Evolutionary conservation across 2,329 filamentous ascomycete species (phyloP), one percentile per base, ranked within the genome.

Genomic region (Xylariaceae sp.): DNA sequence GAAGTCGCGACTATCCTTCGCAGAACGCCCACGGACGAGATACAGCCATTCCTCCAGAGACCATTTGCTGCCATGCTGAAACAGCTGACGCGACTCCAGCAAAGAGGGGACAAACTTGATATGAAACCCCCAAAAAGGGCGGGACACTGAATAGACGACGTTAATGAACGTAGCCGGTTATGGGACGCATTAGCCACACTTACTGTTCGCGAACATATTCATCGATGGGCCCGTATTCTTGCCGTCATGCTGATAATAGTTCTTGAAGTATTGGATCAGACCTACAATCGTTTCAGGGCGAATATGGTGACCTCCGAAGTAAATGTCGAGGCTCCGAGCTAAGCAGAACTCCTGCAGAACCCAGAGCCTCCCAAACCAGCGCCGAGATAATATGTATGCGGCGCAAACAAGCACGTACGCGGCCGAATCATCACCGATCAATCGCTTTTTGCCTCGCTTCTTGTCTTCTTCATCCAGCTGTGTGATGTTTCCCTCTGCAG

Each of bases 261-360:
- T 19, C 22, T 41, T 39, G 11, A 44, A 44, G 11, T 31, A 40
- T 15, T 41, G 27, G 17, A 49, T 39, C 17, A 44, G 6, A 6
- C 33, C 17, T 15, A 41, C 19, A 11, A 49, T 12, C 4, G 41
- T 45, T 39, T 52, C 41, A 6, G 17, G 33, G 18, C 35, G 22
- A n/a, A 53, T 44, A 7, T 22, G 40, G 30, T 50, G 51, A 11
- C 44, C 44, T 14, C 51, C 47, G 6, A 53, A 45, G 7, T 17
- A 19, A 19, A 53, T 35, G 36, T 18, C 22, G 6, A 53, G 33
- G 14, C 18, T 36, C 27, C 17, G 46, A 18, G 47, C 47, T 6
- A 53, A 39, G 33, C 36, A 53, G n/a, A 49, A 42, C 45, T 53
- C 51, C 22, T 53, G 47, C 47, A 50, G 9, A 27, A 53, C 44